Evolutionary conservation across 148 eudicot genomes (phyloP).

Genomic region (Vaccinium vitisidaea): DNA sequence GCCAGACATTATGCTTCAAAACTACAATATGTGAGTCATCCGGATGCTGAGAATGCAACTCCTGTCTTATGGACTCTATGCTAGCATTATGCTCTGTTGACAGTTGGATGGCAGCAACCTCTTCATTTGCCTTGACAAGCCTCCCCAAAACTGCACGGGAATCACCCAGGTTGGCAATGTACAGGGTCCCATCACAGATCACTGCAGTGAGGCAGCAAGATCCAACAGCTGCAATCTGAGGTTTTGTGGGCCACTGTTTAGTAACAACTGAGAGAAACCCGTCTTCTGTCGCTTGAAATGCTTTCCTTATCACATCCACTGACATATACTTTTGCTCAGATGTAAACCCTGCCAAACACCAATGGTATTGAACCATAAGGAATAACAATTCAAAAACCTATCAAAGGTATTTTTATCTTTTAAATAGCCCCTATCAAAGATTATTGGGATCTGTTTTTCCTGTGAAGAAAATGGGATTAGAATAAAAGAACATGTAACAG

Average conservation of each 20-base stretch:
- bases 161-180: slow-evolving; percentile 43
- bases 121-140: slow-evolving; percentile 37
- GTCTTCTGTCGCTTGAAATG: slow-evolving; percentile 46
- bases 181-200: slow-evolving; percentile 36
- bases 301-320: slow-evolving; percentile 38
- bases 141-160: slow-evolving; percentile 46
- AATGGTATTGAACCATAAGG: slow-evolving; percentile 4
- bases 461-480: background rate
- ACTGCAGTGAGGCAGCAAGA: slow-evolving; percentile 43
- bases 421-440: background rate
- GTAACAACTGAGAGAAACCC: slow-evolving; percentile 39
- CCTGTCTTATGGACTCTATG: slow-evolving; percentile 40
- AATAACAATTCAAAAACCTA: background rate
- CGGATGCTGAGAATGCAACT: slow-evolving; percentile 40
- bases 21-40: slow-evolving; percentile 40
- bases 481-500: background rate
- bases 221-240: slow-evolving; percentile 47
- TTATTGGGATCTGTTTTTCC: background rate
- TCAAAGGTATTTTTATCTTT: too few relatives aligned
- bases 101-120: slow-evolving; percentile 37
- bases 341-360: slow-evolving; percentile 26
- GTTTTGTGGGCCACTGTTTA: slow-evolving; percentile 37
- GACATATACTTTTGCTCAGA: slow-evolving; percentile 39
- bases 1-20: slow-evolving; percentile 41
- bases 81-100: slow-evolving; percentile 40